Evolutionary conservation across 352 stramenopile genomes (phyloP).

Genomic region (Hyphochytrium catenoides): DNA sequence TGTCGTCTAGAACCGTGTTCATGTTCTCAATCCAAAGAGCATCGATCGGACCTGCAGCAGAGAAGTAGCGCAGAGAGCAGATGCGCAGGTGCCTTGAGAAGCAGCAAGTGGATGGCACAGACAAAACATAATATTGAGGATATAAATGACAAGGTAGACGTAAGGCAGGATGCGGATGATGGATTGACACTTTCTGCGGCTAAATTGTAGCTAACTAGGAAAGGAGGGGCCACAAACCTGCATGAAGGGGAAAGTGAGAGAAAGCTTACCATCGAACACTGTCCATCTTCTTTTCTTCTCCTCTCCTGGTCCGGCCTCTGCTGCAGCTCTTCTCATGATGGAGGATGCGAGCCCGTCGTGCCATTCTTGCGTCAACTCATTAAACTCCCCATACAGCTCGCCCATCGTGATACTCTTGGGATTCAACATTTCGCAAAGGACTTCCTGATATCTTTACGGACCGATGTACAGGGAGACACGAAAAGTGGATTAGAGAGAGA

Average conservation of each 20-base stretch:
- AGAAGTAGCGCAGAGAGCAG: too few species aligned
- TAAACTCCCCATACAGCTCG: slow-evolving; percentile 59
- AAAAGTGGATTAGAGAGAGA: too few species aligned
- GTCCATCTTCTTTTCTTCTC: slow-evolving; percentile 45
- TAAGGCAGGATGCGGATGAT: too few species aligned
- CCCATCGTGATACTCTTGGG: slow-evolving; percentile 60
- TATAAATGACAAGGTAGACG: too few species aligned
- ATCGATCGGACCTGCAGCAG: slow-evolving; percentile 59
- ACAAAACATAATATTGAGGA: too few species aligned
- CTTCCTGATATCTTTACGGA: too few species aligned
- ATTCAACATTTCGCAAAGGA: slow-evolving; percentile 40
- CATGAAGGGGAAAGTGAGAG: too few species aligned
- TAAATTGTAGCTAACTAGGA: slow-evolving; percentile 2
- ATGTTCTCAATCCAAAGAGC: slow-evolving; percentile 89
- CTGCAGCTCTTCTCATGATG: slow-evolving; percentile 44
- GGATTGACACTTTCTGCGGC: too few species aligned
- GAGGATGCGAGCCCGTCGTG: slow-evolving; percentile 49
- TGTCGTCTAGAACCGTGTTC: slow-evolving; percentile 85
- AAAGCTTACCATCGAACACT: slow-evolving; percentile 79
- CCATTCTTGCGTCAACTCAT: slow-evolving; percentile 67
- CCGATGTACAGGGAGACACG: too few species aligned
- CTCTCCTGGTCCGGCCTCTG: slow-evolving; percentile 18
- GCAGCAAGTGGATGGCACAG: too few species aligned
- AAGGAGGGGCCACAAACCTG: too few species aligned
- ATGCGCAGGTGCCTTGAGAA: too few species aligned